Percentiles rank a stretch among this genome's conserved stretches.
Conservation (phyloP, 2,329 filamentous ascomycete species). For the Sphaerulina vaccinii region DNA sequence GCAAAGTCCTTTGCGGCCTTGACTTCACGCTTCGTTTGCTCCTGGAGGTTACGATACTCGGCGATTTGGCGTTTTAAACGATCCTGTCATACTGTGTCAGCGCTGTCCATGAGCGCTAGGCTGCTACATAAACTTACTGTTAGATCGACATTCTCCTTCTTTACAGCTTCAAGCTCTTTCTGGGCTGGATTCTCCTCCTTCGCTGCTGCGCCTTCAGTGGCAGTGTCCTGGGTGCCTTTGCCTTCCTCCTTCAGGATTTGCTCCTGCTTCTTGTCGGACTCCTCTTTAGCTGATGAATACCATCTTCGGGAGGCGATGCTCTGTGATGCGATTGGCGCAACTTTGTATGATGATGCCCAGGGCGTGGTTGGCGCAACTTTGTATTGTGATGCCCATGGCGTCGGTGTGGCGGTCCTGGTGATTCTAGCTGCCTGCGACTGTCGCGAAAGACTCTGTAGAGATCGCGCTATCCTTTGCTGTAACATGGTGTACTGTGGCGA, state of each 20-base stretch:
- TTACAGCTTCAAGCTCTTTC: conserved; percentile 69
- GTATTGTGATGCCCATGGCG: conserved; percentile 11
- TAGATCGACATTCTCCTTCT: conserved; percentile 72
- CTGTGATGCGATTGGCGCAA: conserved; percentile 30
- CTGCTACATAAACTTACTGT: conserved; percentile 62
- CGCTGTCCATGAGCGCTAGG: background rate
- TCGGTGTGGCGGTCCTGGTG: conserved; percentile 37
- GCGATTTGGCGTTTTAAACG: conserved; percentile 91
- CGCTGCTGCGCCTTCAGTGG: conserved; percentile 36
- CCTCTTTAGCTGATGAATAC: conserved; percentile 43
- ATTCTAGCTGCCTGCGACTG: conserved; percentile 23
- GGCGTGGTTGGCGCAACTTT: conserved; percentile 36
- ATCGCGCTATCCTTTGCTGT: conserved; percentile 52
- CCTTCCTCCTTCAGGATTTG: conserved; percentile 39
- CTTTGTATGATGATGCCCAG: conserved; percentile 24
- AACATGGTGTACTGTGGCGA: conserved; percentile 41
- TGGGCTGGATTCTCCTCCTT: conserved; percentile 52
- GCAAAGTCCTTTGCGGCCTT: conserved; percentile 86
- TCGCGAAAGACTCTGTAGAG: conserved; percentile 42
- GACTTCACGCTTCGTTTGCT: conserved; percentile 87
- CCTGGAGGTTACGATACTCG: conserved; percentile 97
- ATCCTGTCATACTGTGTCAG: conserved; percentile 60
- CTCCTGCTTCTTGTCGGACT: conserved; percentile 45
- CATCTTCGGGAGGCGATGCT: conserved; percentile 40
- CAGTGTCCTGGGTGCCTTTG: conserved; percentile 39